Base-by-base conservation (phyloP, 768 basidiomycete species). In the Phallus indusiatus region DNA sequence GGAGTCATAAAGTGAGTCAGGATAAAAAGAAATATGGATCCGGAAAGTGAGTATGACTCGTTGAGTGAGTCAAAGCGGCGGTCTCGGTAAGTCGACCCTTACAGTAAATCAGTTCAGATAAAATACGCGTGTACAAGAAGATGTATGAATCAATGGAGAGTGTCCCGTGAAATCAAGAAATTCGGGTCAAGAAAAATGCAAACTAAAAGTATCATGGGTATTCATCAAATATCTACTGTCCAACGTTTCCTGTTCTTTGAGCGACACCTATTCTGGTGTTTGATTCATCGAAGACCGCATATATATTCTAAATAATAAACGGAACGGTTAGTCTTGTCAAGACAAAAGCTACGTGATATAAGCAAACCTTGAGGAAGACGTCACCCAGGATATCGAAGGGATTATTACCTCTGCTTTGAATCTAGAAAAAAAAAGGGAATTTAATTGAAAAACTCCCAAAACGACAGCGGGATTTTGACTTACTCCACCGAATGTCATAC, bases 371-470 rank as follows among this genome's bases (percentile, higher is more conserved):
- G n/a, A 71, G 63, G 65, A 70, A 70, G 12, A 70, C 67, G 61
- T 72, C 70, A 2, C 70, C 70, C 48, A 72, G 67, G 60, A 72
- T 72, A 59, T 69, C 67, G 55, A 69, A 69, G 50, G 61, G 60
- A 37, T 66, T 60, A 59, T 68, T 61, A 20, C 70, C 70, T n/a
- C 70, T 64, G 63, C 67, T 69, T 64, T 70, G 69, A 54, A 72
- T 68, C 69, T 55, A 67, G 59, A 14, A 57, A 67, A 42, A 42
- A 67, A 42, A 42, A 11, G 42, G 42, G 12, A 42, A 42, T 2
- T 12, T 11, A 22, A 28, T 22, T 4, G 12, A 14, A 14, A 51
- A 16, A 1, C 24, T 16, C 1, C 7, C 12, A 11, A 5, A 6
- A 47, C 2, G 9, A 56, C n/a, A 48, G 47, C 28, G 20, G 37